Percentiles rank a stretch among this genome's conserved stretches.
phyloP scores from a whole-genome alignment of 495 filamentous ascomycete genomes.

The Penicillium malachiteum region DNA sequence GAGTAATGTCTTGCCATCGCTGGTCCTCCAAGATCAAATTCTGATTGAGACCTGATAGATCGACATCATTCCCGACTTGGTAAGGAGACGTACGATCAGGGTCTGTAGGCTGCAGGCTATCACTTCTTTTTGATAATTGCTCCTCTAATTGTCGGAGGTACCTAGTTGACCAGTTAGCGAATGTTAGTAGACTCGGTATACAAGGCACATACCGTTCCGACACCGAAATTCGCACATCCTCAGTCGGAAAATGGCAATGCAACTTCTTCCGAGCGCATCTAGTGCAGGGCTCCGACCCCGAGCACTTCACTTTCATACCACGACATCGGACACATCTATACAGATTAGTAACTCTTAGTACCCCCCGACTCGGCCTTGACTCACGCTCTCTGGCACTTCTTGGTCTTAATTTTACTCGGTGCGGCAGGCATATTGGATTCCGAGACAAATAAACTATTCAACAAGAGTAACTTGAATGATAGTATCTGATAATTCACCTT shows the following conservation, averaged over 20 bases:
- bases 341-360: not conserved
- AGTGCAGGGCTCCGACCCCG: slow-evolving; percentile 31
- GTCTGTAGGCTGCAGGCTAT: not conserved
- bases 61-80: slow-evolving; percentile 4
- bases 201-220: slow-evolving; percentile 26
- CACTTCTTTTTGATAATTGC: slow-evolving; percentile 13
- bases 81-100: not conserved
- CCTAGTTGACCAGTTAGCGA: slow-evolving; percentile 9
- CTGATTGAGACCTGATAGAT: slow-evolving; percentile 4
- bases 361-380: not conserved
- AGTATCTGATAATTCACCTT: slow-evolving; percentile 11
- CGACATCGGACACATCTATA: slow-evolving; percentile 36
- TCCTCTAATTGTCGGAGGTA: slow-evolving; percentile 26
- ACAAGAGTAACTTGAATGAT: not conserved
- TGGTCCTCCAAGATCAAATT: slow-evolving; percentile 7
- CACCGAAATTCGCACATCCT: slow-evolving; percentile 32
- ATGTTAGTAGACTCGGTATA: not conserved
- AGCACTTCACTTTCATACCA: slow-evolving; percentile 41
- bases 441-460: not conserved
- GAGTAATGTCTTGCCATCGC: slow-evolving; percentile 4
- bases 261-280: slow-evolving; percentile 33
- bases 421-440: slow-evolving; percentile 19
- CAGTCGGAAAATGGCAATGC: slow-evolving; percentile 30
- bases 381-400: slow-evolving; percentile 29
- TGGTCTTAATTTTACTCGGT: slow-evolving; percentile 12